Conservation (phyloP, 1,139 yeast genomes). For the Debaryomycetaceae sp. region DNA sequence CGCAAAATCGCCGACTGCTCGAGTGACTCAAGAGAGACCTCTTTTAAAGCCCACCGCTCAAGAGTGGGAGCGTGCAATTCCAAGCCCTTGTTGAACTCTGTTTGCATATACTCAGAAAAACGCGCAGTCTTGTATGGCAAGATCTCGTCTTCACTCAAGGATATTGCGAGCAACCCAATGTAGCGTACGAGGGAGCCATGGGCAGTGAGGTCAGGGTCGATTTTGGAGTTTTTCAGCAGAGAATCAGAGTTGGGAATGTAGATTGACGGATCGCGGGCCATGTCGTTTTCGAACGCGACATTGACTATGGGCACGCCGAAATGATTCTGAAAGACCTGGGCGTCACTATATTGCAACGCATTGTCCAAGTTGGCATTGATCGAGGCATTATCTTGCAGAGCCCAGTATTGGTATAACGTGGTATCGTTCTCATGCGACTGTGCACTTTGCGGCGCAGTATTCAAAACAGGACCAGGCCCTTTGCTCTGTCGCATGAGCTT, state of each 20-base stretch:
- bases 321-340: slow-evolving; percentile 24
- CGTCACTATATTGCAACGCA: slow-evolving; percentile 15
- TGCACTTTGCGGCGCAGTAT: slow-evolving; percentile 3
- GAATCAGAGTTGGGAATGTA: slow-evolving; percentile 29
- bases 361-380: slow-evolving; percentile 25
- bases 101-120: slow-evolving; percentile 13
- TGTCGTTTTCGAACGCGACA: slow-evolving; percentile 23
- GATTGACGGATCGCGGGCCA: slow-evolving; percentile 15
- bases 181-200: slow-evolving; percentile 31
- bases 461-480: slow-evolving; percentile 1
- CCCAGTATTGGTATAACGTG: slow-evolving; percentile 30
- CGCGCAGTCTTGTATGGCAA: slow-evolving; percentile 17
- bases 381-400: slow-evolving; percentile 18
- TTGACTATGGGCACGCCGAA: slow-evolving; percentile 23
- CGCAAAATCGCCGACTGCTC: slow-evolving; percentile 12
- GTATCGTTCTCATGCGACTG: slow-evolving; percentile 12
- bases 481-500: too few species aligned
- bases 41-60: slow-evolving; percentile 12
- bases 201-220: slow-evolving; percentile 19
- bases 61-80: slow-evolving; percentile 6
- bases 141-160: slow-evolving; percentile 34
- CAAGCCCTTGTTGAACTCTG: slow-evolving; percentile 11
- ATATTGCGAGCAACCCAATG: slow-evolving; percentile 26
- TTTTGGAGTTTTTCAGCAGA: slow-evolving; percentile 16
- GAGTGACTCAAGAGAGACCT: slow-evolving; percentile 14